Conservation (phyloP, 2,329 filamentous ascomycete species). For the Diaporthe velutina region DNA sequence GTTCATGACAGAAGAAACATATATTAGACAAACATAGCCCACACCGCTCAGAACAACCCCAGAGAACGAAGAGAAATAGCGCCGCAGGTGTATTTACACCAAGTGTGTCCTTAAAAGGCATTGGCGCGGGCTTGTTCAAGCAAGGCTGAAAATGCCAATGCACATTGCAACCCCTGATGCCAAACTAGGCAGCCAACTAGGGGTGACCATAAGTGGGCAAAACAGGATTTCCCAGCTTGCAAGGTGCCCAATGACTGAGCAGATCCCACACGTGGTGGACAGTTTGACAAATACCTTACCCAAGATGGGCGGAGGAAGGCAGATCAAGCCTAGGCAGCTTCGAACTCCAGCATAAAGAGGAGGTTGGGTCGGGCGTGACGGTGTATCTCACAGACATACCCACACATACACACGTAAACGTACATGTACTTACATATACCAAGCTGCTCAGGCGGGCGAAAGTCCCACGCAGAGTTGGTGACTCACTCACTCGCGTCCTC, state of each 20-base stretch:
- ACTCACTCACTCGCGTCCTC: neutral
- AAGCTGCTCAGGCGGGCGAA: neutral
- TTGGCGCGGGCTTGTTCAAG: neutral
- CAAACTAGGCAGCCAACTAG: constrained; percentile 18
- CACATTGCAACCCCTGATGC: neutral
- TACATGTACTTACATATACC: no score
- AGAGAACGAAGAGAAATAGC: neutral
- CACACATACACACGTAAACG: neutral
- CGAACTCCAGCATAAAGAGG: neutral
- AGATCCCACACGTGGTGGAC: neutral
- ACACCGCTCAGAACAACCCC: neutral
- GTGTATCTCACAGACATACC: neutral
- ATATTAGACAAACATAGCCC: neutral
- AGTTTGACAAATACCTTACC: neutral
- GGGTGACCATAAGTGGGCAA: neutral
- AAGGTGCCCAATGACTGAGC: constrained; percentile 19
- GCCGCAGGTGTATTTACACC: constrained; percentile 1
- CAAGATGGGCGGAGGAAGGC: neutral
- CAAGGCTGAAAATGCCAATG: neutral
- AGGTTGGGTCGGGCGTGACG: neutral
- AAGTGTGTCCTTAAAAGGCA: neutral
- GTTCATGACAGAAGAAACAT: neutral
- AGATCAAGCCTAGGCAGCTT: neutral
- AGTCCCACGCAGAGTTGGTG: neutral
- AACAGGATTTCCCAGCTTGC: neutral